Evolutionary conservation across 2,329 filamentous ascomycete species (phyloP).

Genomic region (Exophiala aquamarina): DNA sequence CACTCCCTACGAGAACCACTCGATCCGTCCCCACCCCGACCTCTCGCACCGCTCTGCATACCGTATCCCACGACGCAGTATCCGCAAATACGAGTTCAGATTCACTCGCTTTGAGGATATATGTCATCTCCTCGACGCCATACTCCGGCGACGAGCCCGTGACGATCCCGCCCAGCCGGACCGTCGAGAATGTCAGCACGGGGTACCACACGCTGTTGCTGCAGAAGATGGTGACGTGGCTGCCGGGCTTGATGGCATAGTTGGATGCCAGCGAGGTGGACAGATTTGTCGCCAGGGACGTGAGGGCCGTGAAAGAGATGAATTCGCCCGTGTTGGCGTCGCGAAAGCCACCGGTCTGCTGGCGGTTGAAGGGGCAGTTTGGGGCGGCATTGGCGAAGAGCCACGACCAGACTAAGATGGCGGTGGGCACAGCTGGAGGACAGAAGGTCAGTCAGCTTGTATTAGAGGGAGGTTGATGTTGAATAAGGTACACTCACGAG

Average conservation of each 20-base stretch:
- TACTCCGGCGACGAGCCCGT: conserved; percentile 65
- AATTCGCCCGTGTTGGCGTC: conserved; percentile 60
- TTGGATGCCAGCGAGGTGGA: conserved; percentile 59
- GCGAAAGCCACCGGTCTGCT: conserved; percentile 51
- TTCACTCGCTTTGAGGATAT: conserved; percentile 57
- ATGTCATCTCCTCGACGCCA: conserved; percentile 66
- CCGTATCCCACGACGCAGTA: conserved; percentile 54
- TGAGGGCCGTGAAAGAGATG: conserved; percentile 57
- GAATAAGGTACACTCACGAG: conserved; percentile 4
- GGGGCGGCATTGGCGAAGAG: conserved; percentile 57
- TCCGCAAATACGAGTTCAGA: conserved; percentile 60
- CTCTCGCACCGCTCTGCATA: conserved; percentile 51
- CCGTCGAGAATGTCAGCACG: conserved; percentile 58
- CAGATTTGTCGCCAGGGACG: conserved; percentile 55
- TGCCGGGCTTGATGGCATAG: conserved; percentile 52
- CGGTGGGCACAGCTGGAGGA: conserved; percentile 46
- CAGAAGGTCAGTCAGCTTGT: background rate
- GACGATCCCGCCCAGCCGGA: conserved; percentile 56
- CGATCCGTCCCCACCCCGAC: conserved; percentile 53
- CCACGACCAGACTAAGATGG: conserved; percentile 60
- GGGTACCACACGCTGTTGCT: conserved; percentile 68
- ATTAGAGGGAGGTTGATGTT: background rate
- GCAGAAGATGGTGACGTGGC: conserved; percentile 61
- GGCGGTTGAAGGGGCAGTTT: conserved; percentile 38
- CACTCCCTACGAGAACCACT: conserved; percentile 57